Evolutionary conservation across 441 rosid genomes (phyloP), one percentile per base, ranked within the genome.

Genomic region (Sinapis alba): DNA sequence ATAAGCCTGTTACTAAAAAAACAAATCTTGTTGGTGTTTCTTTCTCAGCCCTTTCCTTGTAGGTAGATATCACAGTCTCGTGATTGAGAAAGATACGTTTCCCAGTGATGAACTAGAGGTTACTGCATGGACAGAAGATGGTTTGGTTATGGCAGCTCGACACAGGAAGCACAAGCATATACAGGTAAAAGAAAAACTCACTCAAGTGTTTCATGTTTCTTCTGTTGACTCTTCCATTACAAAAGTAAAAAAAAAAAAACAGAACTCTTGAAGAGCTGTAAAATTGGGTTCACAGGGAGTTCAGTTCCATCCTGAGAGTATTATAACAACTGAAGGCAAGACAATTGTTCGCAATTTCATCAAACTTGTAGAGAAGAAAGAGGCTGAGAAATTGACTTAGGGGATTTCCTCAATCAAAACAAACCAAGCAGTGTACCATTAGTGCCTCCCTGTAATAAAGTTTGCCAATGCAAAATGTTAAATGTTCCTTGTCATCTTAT

Each of bases 271-370:
- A 70, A 32, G 4, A 53, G 57, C 18, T 79, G 34, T 23, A 16
- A 59, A 51, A 68, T 16, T 65, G 43, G 60, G 60, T 20, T 30
- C 38, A 68, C 88, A 95, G 97, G 98, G 99, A 10, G 99, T 93
- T 60, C 98, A 93, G 63, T 93, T 95, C 79, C 97, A 91, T 85
- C 99, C 97, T 0, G 98, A 93, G 66, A 95, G 99, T 88, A 95
- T 95, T 71, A 89, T 93, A 80, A 89, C 95, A 51, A 56, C 71
- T 0, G 90, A 91, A 76, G 97, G 98, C 64, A 92, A 75, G 88
- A 86, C 38, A 3, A 90, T 90, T n/a, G 88, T 95, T 13, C 57
- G 79, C 41, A 93, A 95, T 74, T 95, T 95, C 85, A 72, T 95
- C 82, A 87, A 78, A 80, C 32, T 90, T 77, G 78, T 90, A 26